Percentiles rank a stretch among this genome's conserved stretches.
phyloP scores from a whole-genome alignment of 2,329 filamentous ascomycete species.

The Orbilia oligospora region DNA sequence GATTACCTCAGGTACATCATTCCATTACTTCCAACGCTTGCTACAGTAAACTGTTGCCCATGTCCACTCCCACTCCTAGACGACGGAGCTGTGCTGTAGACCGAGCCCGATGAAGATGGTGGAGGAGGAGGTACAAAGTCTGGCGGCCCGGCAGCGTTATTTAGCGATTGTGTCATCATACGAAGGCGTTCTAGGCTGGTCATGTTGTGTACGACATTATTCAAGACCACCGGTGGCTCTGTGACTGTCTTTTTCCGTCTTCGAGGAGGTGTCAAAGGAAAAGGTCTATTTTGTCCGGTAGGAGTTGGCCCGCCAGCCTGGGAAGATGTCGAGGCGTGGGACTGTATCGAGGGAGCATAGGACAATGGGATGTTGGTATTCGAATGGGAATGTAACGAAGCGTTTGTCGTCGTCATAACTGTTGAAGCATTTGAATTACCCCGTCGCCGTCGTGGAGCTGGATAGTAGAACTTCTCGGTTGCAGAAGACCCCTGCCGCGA shows the following conservation, averaged over 20 bases:
- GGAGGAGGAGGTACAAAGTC: slow-evolving; percentile 56
- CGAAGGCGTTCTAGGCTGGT: slow-evolving; percentile 59
- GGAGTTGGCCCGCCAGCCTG: slow-evolving; percentile 16
- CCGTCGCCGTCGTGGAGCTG: slow-evolving; percentile 57
- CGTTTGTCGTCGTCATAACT: slow-evolving; percentile 53
- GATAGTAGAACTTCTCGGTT: slow-evolving; percentile 61
- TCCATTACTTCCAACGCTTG: slow-evolving; percentile 60
- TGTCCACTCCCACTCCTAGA: slow-evolving; percentile 52
- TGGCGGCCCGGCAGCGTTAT: slow-evolving; percentile 38
- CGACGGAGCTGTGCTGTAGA: slow-evolving; percentile 55
- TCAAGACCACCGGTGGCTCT: slow-evolving; percentile 54
- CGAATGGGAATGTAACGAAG: slow-evolving; percentile 56
- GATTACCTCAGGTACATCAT: slow-evolving; percentile 61
- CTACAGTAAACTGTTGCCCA: slow-evolving; percentile 59
- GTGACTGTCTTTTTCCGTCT: slow-evolving; percentile 59
- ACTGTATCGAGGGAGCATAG: slow-evolving; percentile 54
- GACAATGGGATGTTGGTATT: slow-evolving; percentile 50
- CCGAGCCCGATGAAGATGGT: slow-evolving; percentile 56
- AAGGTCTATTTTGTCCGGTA: slow-evolving; percentile 33
- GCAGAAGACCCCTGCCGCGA: slow-evolving; percentile 59
- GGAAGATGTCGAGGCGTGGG: slow-evolving; percentile 43
- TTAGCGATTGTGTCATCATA: slow-evolving; percentile 60
- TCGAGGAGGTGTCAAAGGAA: slow-evolving; percentile 59
- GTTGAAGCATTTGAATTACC: slow-evolving; percentile 53
- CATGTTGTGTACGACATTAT: slow-evolving; percentile 61